phyloP scores from a whole-genome alignment of 345 rosid genomes.

The Corchorus capsularis region DNA sequence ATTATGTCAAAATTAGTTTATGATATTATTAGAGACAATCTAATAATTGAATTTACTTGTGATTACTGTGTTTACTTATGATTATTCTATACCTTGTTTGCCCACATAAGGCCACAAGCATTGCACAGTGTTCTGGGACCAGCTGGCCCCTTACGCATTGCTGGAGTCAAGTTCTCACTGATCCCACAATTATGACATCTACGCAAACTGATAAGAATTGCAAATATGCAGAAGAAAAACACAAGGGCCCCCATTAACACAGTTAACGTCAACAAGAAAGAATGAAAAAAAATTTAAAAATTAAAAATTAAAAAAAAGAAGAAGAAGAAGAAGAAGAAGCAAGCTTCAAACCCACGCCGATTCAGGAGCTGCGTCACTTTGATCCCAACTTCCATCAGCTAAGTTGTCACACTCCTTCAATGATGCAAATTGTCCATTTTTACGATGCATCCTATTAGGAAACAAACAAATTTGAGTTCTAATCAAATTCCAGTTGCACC shows the following conservation, averaged over 20 bases:
- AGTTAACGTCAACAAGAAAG: not conserved
- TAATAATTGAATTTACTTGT: too few relatives aligned
- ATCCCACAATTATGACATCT: conserved; percentile 40
- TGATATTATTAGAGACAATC: too few relatives aligned
- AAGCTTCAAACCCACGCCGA: conserved; percentile 36
- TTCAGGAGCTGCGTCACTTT: conserved; percentile 34
- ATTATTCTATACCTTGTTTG: conserved; percentile 30
- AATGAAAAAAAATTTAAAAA: not conserved
- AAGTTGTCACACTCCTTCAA: conserved; percentile 36
- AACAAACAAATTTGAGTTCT: not conserved
- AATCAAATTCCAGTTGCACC: not conserved
- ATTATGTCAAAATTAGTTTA: too few relatives aligned
- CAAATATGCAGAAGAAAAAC: conserved; percentile 1
- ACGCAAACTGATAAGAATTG: conserved; percentile 22
- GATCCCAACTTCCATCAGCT: conserved; percentile 36
- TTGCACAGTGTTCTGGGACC: conserved; percentile 46
- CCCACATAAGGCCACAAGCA: conserved; percentile 50
- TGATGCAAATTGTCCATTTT: conserved; percentile 73
- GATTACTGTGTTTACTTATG: not conserved
- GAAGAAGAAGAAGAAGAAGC: not conserved
- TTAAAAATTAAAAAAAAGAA: too few relatives aligned
- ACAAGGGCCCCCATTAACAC: not conserved
- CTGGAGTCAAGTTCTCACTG: conserved; percentile 38
- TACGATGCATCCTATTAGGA: conserved; percentile 62
- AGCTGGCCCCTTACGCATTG: conserved; percentile 44